Percentiles rank a stretch among this genome's conserved stretches.
These are phyloP conservation scores for Hanseniaspora osmophila DNA, from an alignment of 805 yeast genomes.

Conservation along the genomic window DNA sequence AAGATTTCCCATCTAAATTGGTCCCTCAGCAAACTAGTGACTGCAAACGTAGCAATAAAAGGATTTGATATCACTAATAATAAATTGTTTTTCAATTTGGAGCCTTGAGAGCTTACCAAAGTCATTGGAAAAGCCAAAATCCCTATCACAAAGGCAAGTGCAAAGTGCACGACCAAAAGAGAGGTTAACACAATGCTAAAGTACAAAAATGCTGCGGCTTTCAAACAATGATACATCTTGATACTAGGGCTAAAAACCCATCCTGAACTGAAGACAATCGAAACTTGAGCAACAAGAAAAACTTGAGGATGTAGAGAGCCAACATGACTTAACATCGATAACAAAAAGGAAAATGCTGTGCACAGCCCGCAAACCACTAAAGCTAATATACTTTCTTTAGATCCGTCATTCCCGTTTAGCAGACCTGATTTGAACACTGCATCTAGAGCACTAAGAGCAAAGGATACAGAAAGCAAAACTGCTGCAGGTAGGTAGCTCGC, in stretches of 20 bases:
- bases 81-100: conserved; percentile 17
- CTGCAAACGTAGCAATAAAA: conserved; percentile 24
- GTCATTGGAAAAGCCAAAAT: conserved; percentile 64
- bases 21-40: conserved; percentile 21
- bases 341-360: conserved; percentile 17
- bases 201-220: conserved; percentile 38
- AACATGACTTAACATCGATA: conserved; percentile 4
- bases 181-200: conserved; percentile 59
- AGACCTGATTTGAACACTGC: conserved; percentile 29
- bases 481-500: conserved; percentile 89
- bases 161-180: conserved; percentile 67
- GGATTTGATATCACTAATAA: conserved; percentile 40
- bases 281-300: conserved; percentile 8
- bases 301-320: conserved; percentile 2
- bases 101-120: conserved; percentile 24
- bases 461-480: conserved; percentile 52
- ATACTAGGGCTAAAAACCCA: conserved; percentile 11
- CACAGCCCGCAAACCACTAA: conserved; percentile 18
- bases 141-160: conserved; percentile 64
- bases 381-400: conserved; percentile 12
- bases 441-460: conserved; percentile 53
- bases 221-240: conserved; percentile 20
- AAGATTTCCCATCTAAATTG: conserved; percentile 29
- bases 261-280: conserved; percentile 10
- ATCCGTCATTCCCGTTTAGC: conserved; percentile 4